Percentiles rank a stretch among this genome's conserved stretches.
phyloP scores from a whole-genome alignment of 2,329 filamentous ascomycete genomes.

The Chrysoporthe austroafricana region DNA sequence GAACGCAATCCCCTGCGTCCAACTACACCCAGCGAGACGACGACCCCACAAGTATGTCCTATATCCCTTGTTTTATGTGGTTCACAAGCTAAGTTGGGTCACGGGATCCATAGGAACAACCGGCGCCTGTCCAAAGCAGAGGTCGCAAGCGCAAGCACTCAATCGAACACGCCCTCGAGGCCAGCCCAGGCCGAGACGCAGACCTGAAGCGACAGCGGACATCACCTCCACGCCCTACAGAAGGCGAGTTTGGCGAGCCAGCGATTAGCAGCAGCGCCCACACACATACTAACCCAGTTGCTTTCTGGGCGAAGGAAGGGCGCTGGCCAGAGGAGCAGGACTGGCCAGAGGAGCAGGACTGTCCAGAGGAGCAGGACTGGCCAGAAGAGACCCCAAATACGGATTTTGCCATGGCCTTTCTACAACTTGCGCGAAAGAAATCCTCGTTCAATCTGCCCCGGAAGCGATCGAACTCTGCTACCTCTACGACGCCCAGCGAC shows the following conservation, averaged over 20 bases:
- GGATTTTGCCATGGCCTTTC: too few relatives aligned
- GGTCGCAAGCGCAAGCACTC: not conserved
- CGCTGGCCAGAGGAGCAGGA: conserved; percentile 17
- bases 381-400: too few relatives aligned
- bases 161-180: not conserved
- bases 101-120: not conserved
- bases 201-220: not conserved
- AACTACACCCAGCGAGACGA: too few relatives aligned
- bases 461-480: conserved; percentile 28
- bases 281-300: not conserved
- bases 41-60: not conserved
- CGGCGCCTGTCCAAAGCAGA: not conserved
- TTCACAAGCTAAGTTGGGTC: not conserved
- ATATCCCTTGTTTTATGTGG: not conserved
- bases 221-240: not conserved
- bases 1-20: not conserved
- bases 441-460: not conserved
- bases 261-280: not conserved
- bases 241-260: not conserved
- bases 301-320: conserved; percentile 20
- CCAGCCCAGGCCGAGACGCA: not conserved
- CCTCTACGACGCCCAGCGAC: conserved; percentile 41
- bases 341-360: conserved; percentile 24
- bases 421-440: too few relatives aligned
- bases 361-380: too few relatives aligned